A percentile compares a stretch with the other conserved stretches of the same genome.
Conservation (phyloP, 495 filamentous ascomycete genomes). For the Hyaloscypha hepaticicola region DNA sequence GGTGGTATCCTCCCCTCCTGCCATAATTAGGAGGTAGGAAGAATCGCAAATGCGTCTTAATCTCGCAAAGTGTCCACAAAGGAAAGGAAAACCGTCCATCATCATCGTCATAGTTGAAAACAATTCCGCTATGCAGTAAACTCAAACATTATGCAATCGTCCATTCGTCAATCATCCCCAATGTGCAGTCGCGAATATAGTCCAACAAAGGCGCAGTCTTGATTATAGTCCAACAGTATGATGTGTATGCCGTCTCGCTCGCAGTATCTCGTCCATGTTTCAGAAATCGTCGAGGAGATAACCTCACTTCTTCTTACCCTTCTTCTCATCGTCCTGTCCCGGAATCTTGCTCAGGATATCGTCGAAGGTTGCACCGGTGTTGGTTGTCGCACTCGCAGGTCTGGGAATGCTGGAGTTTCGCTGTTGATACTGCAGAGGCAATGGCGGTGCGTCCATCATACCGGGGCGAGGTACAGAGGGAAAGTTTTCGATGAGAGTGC, state of each 20-base stretch:
- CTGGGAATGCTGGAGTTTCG: not conserved
- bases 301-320: constrained; percentile 31
- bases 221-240: not conserved
- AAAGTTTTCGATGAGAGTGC: too few species aligned
- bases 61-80: too few species aligned
- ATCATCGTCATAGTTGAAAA: too few species aligned
- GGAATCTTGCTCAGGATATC: constrained; percentile 59
- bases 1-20: too few species aligned
- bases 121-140: not conserved
- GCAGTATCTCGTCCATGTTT: not conserved
- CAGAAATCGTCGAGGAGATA: not conserved
- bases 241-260: too few species aligned
- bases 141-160: not conserved
- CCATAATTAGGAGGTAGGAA: too few species aligned
- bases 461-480: too few species aligned
- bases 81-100: too few species aligned
- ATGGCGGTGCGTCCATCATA: too few species aligned
- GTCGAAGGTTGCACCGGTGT: constrained; percentile 58
- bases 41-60: too few species aligned
- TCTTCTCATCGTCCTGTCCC: constrained; percentile 45
- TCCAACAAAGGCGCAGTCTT: not conserved
- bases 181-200: not conserved
- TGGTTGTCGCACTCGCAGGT: not conserved
- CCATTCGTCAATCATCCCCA: not conserved
- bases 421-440: too few species aligned